Evolutionary conservation across 2,329 filamentous ascomycete genomes (phyloP).

Genomic region (Endothia cerciana): DNA sequence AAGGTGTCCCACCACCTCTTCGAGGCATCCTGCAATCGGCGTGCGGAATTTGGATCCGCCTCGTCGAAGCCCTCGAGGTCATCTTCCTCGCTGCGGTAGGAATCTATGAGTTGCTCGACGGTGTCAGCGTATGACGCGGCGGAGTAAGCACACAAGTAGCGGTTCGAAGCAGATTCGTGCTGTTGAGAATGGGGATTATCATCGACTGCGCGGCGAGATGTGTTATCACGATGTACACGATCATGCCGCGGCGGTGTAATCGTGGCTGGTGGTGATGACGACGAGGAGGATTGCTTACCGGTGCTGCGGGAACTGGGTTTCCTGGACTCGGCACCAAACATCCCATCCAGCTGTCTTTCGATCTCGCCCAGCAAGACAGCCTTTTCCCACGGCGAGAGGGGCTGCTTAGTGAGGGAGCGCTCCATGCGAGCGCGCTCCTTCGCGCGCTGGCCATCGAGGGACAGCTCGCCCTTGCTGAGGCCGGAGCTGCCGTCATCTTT

Average conservation of each 20-base stretch:
- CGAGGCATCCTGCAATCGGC: constrained; percentile 18
- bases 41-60: constrained; percentile 4
- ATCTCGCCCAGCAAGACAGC: constrained; percentile 7
- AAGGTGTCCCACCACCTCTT: constrained; percentile 25
- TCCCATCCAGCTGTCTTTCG: constrained; percentile 21
- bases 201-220: constrained; percentile 6
- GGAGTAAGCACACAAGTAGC: neutral
- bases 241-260: neutral
- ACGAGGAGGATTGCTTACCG: constrained; percentile 16
- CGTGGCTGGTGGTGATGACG: neutral
- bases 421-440: constrained; percentile 16
- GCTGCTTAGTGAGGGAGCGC: constrained; percentile 3
- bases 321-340: constrained; percentile 14
- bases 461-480: neutral
- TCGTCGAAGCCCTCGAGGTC: constrained; percentile 18
- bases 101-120: constrained; percentile 13
- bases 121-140: constrained; percentile 1
- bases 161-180: neutral
- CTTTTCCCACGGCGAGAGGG: neutral
- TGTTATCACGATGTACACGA: constrained; percentile 4
- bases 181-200: constrained; percentile 1
- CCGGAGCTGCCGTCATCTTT: neutral
- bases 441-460: constrained; percentile 10
- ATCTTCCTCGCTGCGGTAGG: neutral
- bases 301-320: neutral